Base-by-base conservation (phyloP, 1,139 yeast genomes). In the Barnettozyma hawaiiensis region DNA sequence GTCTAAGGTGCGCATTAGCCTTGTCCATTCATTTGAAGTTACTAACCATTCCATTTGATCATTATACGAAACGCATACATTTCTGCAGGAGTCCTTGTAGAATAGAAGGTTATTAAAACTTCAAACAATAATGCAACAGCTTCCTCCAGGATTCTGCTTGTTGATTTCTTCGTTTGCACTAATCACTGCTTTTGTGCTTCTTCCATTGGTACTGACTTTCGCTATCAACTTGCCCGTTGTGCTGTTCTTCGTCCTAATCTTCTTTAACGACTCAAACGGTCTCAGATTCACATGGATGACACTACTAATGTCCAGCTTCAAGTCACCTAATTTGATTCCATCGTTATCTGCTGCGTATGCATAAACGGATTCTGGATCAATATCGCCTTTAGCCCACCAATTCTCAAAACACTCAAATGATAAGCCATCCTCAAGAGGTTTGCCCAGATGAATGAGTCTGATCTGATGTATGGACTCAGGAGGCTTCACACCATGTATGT, bases 361-460 rank as follows among this genome's bases (percentile, higher is more conserved):
- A 27, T 39, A 31, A 9, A 5, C 18, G 3, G 14, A 11, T 7
- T 16, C 37, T 2, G 37, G 24, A 20, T 20, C 35, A 8, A 20
- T 20, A 5, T 32, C 35, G 12, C 24, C 22, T n/a, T 20, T 32
- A n/a, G 15, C 26, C 21, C 35, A 20, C 35, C 35, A 31, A 2
- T 10, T 28, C 14, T 41, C 41, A 20, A 33, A 41, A 5, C 10
- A 5, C 9, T 37, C 37, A 18, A 42, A 42, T n/a, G 38, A 33
- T 8, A 38, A 12, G 15, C 27, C 32, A 10, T 34, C 31, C 15
- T 37, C 43, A 14, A 53, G 34, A 3, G 49, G 45, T 21, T 39
- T 38, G 5, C 58, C 58, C 39, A 52, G 23, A 38, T 54, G 53
- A 19, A 52, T 51, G 7, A 54, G 29, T 24, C 57, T 39, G 35